Evolutionary conservation across 306 rosid species (phyloP).

Genomic region (Glycyrrhiza uralensis): DNA sequence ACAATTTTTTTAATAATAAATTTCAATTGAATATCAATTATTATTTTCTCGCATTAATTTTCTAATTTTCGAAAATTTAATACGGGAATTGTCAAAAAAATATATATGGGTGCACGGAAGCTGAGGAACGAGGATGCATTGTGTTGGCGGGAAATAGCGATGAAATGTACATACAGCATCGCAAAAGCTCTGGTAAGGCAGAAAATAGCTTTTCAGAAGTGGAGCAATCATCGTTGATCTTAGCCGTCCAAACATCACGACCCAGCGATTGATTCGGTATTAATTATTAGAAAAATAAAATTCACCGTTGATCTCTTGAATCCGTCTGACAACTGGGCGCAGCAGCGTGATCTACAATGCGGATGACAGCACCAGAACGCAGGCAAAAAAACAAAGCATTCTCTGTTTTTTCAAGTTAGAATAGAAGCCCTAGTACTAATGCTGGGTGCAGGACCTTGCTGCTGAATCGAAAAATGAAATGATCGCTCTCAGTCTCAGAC

Average conservation of each 20-base stretch:
- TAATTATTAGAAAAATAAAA: neutral
- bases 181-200: neutral
- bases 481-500: neutral
- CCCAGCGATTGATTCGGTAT: neutral
- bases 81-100: no score
- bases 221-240: neutral
- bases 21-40: no score
- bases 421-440: conserved; percentile 36
- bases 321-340: neutral
- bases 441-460: neutral
- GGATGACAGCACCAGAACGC: neutral
- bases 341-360: conserved; percentile 21
- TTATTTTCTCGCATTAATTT: no score
- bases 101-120: neutral
- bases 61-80: neutral
- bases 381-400: neutral
- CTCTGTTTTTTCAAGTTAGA: neutral
- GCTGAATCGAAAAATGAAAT: conserved; percentile 7
- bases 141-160: conserved; percentile 29
- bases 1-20: no score
- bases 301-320: neutral
- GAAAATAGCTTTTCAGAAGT: neutral
- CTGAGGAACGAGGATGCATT: neutral
- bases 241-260: neutral
- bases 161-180: neutral